Base-by-base conservation (phyloP, 2,329 filamentous ascomycete genomes). In the Penicillium griseofulvum region DNA sequence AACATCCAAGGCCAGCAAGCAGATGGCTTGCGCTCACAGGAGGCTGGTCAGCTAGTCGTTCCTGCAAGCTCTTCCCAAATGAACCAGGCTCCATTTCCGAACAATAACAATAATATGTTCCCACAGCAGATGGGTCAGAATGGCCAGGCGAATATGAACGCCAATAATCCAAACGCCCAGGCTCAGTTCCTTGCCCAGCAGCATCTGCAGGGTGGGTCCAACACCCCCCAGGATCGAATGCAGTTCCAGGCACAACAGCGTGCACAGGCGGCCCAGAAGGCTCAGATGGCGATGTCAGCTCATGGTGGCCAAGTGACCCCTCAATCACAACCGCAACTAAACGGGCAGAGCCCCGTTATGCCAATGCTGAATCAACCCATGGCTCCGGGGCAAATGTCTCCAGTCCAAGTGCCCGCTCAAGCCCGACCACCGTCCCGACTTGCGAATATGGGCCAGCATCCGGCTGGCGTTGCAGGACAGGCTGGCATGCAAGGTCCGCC, bases 31-130 rank as follows among this genome's bases (percentile, higher is more conserved):
- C 81, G 83, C 49, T 80, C 80, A 16, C 82, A 84, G 63, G 81
- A 86, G 68, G 81, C 81, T 46, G 84, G 84, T 9, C 82, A 85
- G 58, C 74, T 82, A 39, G 84, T 86, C n/a, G 84, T 87, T 4
- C 84, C 84, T 10, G 84, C 83, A 7, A 87, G 83, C 68, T 83
- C 81, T 63, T 81, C 81, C 49, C 76, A 78, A 57, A 80, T 78
- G 61, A 70, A 72, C 42, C 73, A 75, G 43, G 66, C 68, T 19
- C 71, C 71, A n/a, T 74, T 76, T 56, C 63, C 73, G 7, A 54
- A 54, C n/a, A 54, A 54, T 33, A 70, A 70, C 49, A 72, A 74
- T 55, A 75, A 77, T 58, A 71, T 77, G 67, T 70, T 76, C 37
- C 66, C 69, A 48, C 74, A 78, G 50, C 76, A 76, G 58, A 69